phyloP scores from a whole-genome alignment of 2,329 filamentous ascomycete species.

The Calonectria pteridis region DNA sequence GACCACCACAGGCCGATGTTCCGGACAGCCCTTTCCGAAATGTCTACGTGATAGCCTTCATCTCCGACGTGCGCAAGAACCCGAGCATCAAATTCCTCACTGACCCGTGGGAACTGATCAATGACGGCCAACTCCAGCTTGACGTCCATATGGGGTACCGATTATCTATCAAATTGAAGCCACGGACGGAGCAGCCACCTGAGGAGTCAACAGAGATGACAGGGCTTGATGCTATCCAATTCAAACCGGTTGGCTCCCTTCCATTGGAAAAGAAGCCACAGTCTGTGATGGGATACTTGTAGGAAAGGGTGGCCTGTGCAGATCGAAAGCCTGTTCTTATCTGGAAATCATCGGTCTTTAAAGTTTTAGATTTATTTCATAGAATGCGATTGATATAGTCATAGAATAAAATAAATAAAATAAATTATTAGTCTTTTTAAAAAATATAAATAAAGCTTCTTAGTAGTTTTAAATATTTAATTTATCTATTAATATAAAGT shows the following conservation, averaged over 20 bases:
- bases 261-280: neutral
- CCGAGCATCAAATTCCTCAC: neutral
- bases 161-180: neutral
- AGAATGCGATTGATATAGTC: too few relatives aligned
- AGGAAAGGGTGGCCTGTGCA: neutral
- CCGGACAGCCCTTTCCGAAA: neutral
- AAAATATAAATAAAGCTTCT: too few relatives aligned
- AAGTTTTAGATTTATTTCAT: too few relatives aligned
- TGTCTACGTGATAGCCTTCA: neutral
- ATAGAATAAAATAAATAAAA: too few relatives aligned
- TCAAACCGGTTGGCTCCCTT: neutral
- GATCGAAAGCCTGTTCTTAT: neutral
- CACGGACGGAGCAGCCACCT: neutral
- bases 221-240: neutral
- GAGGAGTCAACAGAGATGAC: neutral
- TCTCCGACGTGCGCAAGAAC: neutral
- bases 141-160: neutral
- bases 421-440: too few relatives aligned
- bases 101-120: neutral
- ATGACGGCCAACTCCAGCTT: neutral
- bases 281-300: neutral
- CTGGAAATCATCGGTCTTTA: neutral
- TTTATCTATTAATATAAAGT: too few relatives aligned
- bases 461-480: too few relatives aligned
- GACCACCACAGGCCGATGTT: neutral